Evolutionary conservation across 768 basidiomycete species (phyloP), one percentile per base, ranked within the genome.

Genomic region (Psilocybe sp.): DNA sequence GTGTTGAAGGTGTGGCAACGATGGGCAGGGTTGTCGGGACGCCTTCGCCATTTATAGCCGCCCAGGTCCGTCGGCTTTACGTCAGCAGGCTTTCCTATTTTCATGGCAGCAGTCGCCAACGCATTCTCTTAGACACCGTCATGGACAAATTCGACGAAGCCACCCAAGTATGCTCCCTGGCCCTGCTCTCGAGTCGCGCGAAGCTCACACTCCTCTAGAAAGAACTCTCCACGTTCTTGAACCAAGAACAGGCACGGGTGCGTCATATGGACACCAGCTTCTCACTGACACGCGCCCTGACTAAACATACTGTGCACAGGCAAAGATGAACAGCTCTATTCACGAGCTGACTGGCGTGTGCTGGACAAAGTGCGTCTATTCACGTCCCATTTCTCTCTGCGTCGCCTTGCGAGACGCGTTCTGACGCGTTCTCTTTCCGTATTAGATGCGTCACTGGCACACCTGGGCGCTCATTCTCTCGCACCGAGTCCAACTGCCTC

Each of bases 271-370:
- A 32, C 32, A 14, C 16, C 40, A 18, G 18, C 39, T 16, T 31
- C 16, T 54, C 46, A 54, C 50, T 50, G 49, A 49, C 51, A 55
- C 38, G 37, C 34, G n/a, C n/a, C n/a, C n/a, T n/a, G 35, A 46
- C 28, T 50, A 53, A 37, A 49, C 51, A 51, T 28, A 32, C 47
- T 41, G 39, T 55, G 28, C 51, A 44, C 50, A 76, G 72, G 77
- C 77, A 15, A 74, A 70, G 53, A 58, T 91, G 44, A 81, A 92
- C 58, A 71, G 79, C 19, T 73, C 79, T 23, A 84, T 94, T 38
- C 92, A 92, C 54, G 80, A 74, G 44, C 77, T 94, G 56, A 94
- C 93, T 14, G 79, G 79, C 60, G 83, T 84, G 70, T 94, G 92
- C 66, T 95, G 92, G 91, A 89, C 93, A 74, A 92, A 95, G 92